These are phyloP conservation scores for Lentithecium fluviatile DNA, from an alignment of 495 filamentous ascomycete genomes.

Conservation along the genomic window DNA sequence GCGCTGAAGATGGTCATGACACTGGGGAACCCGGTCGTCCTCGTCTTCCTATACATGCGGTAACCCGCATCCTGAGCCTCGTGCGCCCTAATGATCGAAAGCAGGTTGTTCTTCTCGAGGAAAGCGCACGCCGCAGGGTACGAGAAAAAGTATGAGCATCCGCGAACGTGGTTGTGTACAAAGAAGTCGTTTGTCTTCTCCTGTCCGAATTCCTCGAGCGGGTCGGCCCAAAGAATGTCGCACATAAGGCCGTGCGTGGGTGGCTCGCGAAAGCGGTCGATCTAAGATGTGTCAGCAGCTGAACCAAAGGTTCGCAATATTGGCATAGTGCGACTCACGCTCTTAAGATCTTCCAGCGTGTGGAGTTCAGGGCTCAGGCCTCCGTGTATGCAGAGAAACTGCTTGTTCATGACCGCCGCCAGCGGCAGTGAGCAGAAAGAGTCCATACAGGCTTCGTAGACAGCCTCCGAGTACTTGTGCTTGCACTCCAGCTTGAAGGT, in stretches of 20 bases:
- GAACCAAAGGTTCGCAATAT: not conserved
- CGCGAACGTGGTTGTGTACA: slow-evolving; percentile 95
- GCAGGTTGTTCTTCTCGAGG: slow-evolving; percentile 96
- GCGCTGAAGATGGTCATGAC: slow-evolving; percentile 99
- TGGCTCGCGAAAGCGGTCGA: slow-evolving; percentile 96
- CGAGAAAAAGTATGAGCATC: slow-evolving; percentile 99
- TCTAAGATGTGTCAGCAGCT: slow-evolving; percentile 52
- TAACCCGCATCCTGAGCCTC: slow-evolving; percentile 98
- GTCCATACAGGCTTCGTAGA: slow-evolving; percentile 98
- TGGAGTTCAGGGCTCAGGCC: slow-evolving; percentile 94
- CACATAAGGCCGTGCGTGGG: slow-evolving; percentile 98
- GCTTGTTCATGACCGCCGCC: slow-evolving; percentile 99
- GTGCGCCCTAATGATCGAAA: slow-evolving; percentile 97
- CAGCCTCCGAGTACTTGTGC: slow-evolving; percentile 94
- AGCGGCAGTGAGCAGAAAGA: slow-evolving; percentile 93
- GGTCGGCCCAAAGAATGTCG: slow-evolving; percentile 98
- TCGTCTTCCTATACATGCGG: slow-evolving; percentile 97
- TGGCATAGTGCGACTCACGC: slow-evolving; percentile 52
- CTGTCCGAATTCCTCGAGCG: slow-evolving; percentile 97
- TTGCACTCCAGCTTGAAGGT: slow-evolving; percentile 99
- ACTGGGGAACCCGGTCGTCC: slow-evolving; percentile 95
- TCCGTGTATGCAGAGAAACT: slow-evolving; percentile 97
- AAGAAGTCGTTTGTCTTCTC: slow-evolving; percentile 98
- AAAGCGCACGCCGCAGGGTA: slow-evolving; percentile 98
- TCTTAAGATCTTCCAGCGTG: slow-evolving; percentile 88